Evolutionary conservation across 192 early-diverging fungal species (phyloP), one percentile per base, ranked within the genome.

Genomic region (Backusella sp.): DNA sequence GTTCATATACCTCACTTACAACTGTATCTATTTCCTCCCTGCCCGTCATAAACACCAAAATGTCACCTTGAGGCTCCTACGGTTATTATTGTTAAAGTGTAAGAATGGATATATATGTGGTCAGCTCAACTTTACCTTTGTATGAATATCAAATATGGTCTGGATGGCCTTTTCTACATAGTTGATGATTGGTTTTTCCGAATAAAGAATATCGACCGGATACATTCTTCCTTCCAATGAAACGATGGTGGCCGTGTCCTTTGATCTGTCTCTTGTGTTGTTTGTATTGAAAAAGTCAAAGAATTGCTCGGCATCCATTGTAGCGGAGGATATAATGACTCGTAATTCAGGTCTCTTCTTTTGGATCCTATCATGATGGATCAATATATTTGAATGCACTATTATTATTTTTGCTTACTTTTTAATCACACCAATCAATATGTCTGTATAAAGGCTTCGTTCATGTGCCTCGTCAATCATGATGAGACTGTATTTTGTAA

Each of bases 381-480:
- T 44, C 42, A 44, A 5, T 44, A 44, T 15, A 15, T 44, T 44
- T 4, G 42, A 44, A 9, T 37, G 7, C n/a, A n/a, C n/a, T 8
- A 21, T 8, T 2, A 21, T 7, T 53, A n/a, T 53, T 21, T 21
- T 1, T 1, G 76, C 85, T 66, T 86, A 95, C 94, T 93, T 93
- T 87, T 95, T 94, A 35, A 95, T 42, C 1, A 93, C 84, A 26
- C 92, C 92, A 34, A 94, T 67, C 28, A 94, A 72, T 44, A 93
- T 85, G 68, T 94, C 93, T 0, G 93, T 93, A 76, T 93, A 89
- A 5, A 95, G 77, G 32, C 83, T 89, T 36, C 94, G 82, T 78
- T 93, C 92, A 73, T 94, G 91, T 0, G 92, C 92, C 73, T 95
- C 91, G 78, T 95, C 94, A 73, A 95, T 80, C 90, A 95, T 93